Evolutionary conservation across 2,329 filamentous ascomycete species (phyloP).

Genomic region (Diaporthe destruens): DNA sequence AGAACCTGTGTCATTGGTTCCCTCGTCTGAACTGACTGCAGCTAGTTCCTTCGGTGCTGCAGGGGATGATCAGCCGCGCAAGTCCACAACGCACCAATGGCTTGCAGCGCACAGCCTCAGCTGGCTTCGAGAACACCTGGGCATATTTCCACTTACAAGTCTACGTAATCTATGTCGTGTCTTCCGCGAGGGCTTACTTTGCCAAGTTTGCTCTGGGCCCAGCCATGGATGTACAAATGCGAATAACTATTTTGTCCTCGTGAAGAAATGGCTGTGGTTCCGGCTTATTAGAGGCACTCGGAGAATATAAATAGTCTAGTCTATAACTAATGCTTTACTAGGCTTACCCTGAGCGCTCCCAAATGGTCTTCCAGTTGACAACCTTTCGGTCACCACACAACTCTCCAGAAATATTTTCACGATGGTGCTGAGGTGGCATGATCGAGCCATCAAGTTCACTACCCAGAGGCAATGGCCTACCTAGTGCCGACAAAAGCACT

Average conservation of each 20-base stretch:
- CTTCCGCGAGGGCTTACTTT: neutral
- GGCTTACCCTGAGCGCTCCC: neutral
- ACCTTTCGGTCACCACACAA: neutral
- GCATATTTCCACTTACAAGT: conserved; percentile 1
- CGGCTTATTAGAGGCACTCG: no score
- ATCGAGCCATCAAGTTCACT: neutral
- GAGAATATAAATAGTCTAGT: no score
- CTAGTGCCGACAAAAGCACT: neutral
- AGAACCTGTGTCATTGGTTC: neutral
- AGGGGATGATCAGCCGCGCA: neutral
- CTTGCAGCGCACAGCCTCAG: conserved; percentile 9
- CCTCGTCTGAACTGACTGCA: neutral
- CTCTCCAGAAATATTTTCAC: neutral
- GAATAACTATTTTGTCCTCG: no score
- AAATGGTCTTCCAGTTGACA: neutral
- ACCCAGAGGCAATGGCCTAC: neutral
- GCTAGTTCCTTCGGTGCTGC: neutral
- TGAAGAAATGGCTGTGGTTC: no score
- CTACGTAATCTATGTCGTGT: neutral
- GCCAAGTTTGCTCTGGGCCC: no score
- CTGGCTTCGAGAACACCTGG: neutral
- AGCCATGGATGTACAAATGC: neutral
- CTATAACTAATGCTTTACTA: neutral
- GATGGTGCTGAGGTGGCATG: neutral
- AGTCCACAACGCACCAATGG: neutral